These are phyloP conservation scores for Geosmithia putterillii DNA, from an alignment of 2,329 filamentous ascomycete species.

Conservation along the genomic window DNA sequence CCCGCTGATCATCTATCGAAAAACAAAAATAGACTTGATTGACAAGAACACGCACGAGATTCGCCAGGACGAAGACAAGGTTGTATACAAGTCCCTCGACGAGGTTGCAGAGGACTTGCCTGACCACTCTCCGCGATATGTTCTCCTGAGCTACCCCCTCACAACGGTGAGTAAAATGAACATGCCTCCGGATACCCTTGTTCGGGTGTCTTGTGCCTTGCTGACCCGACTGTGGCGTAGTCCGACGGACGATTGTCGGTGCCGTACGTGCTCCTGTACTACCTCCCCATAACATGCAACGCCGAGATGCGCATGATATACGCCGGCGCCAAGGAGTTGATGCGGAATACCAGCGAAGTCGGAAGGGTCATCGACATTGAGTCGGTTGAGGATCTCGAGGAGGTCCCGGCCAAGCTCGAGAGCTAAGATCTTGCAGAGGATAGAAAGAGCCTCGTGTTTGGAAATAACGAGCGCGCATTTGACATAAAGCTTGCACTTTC, in stretches of 20 bases:
- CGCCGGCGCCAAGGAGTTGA: constrained; percentile 88
- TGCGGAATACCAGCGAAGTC: constrained; percentile 89
- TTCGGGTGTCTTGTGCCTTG: neutral
- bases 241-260: constrained; percentile 73
- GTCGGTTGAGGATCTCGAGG: constrained; percentile 66
- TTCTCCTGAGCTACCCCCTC: constrained; percentile 82
- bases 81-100: constrained; percentile 67
- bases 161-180: constrained; percentile 59
- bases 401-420: constrained; percentile 56
- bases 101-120: constrained; percentile 82
- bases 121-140: constrained; percentile 80
- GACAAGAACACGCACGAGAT: constrained; percentile 87
- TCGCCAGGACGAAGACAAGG: constrained; percentile 63
- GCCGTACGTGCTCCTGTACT: constrained; percentile 91
- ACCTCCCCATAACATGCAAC: constrained; percentile 86
- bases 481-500: neutral
- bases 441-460: no score
- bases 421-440: neutral
- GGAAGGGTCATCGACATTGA: constrained; percentile 77
- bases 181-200: neutral
- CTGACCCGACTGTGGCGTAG: constrained; percentile 28
- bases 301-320: constrained; percentile 84
- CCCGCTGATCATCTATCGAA: neutral
- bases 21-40: constrained; percentile 86
- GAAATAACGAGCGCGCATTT: no score